Conservation (phyloP, 768 basidiomycete species). For the Scleroderma citrinum region DNA sequence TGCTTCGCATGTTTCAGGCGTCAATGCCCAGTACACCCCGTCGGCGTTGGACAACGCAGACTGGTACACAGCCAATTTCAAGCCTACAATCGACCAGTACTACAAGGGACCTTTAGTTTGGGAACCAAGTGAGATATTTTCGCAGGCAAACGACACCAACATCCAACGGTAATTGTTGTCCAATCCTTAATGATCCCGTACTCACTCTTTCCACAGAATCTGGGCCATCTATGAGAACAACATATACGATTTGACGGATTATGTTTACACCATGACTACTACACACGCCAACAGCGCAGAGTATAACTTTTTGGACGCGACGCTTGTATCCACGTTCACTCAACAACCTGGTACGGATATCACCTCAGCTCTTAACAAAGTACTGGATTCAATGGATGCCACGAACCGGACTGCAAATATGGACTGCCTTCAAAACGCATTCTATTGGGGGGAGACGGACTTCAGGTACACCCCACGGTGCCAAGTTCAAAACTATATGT, state of each 20-base stretch:
- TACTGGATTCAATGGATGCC: constrained; percentile 36
- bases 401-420: constrained; percentile 34
- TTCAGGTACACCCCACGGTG: constrained; percentile 53
- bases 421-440: constrained; percentile 55
- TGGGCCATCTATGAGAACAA: constrained; percentile 56
- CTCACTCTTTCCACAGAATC: constrained; percentile 28
- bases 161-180: constrained; percentile 23
- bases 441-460: constrained; percentile 52
- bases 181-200: constrained; percentile 5
- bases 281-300: constrained; percentile 36
- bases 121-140: constrained; percentile 31
- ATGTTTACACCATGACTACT: constrained; percentile 51
- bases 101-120: constrained; percentile 59
- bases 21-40: constrained; percentile 29
- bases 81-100: constrained; percentile 50
- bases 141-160: constrained; percentile 32
- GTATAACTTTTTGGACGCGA: constrained; percentile 48
- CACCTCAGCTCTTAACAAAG: constrained; percentile 42
- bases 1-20: constrained; percentile 57
- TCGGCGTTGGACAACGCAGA: constrained; percentile 32
- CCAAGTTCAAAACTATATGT: constrained; percentile 54
- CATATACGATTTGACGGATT: constrained; percentile 64
- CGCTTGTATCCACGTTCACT: constrained; percentile 48
- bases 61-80: constrained; percentile 56
- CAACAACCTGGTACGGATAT: constrained; percentile 58